Conservation (phyloP, 345 rosid species). For the Eucalyptus shirleyi region DNA sequence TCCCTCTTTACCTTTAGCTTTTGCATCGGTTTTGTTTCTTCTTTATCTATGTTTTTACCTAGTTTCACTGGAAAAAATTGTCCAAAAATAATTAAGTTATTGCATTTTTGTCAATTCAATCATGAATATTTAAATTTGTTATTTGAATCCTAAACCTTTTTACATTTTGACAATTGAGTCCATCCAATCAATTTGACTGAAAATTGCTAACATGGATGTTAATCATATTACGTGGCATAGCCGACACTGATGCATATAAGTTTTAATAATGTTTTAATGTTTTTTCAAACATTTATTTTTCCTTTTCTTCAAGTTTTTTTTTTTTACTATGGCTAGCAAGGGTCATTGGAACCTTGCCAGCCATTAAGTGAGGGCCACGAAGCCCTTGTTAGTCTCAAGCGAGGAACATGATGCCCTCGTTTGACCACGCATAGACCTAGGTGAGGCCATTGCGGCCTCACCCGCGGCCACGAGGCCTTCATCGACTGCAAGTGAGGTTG, state of each 20-base stretch:
- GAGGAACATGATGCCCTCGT: accelerated
- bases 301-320: too few species aligned
- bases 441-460: accelerated
- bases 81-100: too few species aligned
- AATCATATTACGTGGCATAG: accelerated
- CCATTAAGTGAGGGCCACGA: too few species aligned
- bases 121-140: accelerated
- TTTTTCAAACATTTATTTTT: too few species aligned
- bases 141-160: too few species aligned
- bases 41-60: background rate
- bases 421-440: too few species aligned
- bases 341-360: accelerated
- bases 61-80: background rate
- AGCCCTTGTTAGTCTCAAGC: too few species aligned
- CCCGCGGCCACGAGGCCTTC: accelerated
- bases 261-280: too few species aligned
- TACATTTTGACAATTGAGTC: too few species aligned
- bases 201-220: too few species aligned
- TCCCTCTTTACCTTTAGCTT: background rate
- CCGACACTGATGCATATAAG: accelerated
- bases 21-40: background rate
- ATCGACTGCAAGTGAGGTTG: accelerated
- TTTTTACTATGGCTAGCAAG: accelerated
- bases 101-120: accelerated
- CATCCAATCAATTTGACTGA: accelerated